Evolutionary conservation across 2,329 filamentous ascomycete genomes (phyloP).

Genomic region (Zasmidium angulare): DNA sequence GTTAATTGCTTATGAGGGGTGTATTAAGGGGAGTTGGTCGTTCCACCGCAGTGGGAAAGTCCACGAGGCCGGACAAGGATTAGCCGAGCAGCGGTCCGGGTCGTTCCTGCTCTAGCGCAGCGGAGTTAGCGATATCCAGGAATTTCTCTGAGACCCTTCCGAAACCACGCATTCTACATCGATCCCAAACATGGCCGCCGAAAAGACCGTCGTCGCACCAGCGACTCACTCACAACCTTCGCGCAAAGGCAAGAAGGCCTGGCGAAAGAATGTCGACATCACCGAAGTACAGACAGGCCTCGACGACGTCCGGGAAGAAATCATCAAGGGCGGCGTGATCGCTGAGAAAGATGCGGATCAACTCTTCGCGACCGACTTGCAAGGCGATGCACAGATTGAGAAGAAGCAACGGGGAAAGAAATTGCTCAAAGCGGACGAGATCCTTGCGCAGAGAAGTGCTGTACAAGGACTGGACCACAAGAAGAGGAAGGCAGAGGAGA

Average conservation of each 20-base stretch:
- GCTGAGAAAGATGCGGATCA: conserved; percentile 79
- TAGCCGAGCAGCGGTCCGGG: neutral
- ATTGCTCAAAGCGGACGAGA: conserved; percentile 84
- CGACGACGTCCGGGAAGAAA: conserved; percentile 79
- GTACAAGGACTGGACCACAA: conserved; percentile 73
- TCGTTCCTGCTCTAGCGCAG: neutral
- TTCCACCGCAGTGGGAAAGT: neutral
- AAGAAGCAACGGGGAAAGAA: conserved; percentile 68
- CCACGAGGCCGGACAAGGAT: neutral
- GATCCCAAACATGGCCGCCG: conserved; percentile 11
- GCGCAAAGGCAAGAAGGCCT: conserved; percentile 96
- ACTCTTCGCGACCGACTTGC: conserved; percentile 80
- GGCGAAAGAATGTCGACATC: conserved; percentile 97
- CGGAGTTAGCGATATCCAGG: conserved; percentile 4
- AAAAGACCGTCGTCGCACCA: conserved; percentile 57
- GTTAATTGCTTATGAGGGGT: neutral
- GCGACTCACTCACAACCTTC: conserved; percentile 85
- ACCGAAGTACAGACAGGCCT: conserved; percentile 81
- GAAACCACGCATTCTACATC: neutral
- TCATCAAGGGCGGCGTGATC: conserved; percentile 85
- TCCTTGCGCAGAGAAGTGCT: conserved; percentile 79
- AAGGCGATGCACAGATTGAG: conserved; percentile 66
- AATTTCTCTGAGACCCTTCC: neutral
- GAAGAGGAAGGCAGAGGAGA: conserved; percentile 71
- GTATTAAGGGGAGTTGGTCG: neutral